These are phyloP conservation scores for Aspergillus quadrilineatus DNA, from an alignment of 2,329 filamentous ascomycete species.

Conservation along the genomic window DNA sequence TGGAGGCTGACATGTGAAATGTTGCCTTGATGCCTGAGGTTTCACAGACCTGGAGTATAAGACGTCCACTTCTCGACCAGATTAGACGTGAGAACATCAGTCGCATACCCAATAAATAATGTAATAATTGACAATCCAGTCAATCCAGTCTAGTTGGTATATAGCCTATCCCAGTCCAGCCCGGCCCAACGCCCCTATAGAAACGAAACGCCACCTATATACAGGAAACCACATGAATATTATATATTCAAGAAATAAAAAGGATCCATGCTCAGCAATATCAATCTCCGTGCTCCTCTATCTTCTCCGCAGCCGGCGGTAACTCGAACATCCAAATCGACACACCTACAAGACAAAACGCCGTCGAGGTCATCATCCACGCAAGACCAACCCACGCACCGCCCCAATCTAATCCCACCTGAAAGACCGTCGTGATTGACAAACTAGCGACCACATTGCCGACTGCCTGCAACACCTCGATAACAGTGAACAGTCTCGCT, in stretches of 20 bases:
- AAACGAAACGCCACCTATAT: not conserved
- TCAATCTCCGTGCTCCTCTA: conserved; percentile 3
- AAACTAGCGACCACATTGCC: conserved; percentile 50
- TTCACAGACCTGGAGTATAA: not conserved
- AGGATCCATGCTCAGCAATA: not conserved
- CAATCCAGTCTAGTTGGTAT: no score
- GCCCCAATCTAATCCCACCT: conserved; percentile 48
- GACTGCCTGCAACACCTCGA: conserved; percentile 50
- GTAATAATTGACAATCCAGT: no score
- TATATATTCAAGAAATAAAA: not conserved
- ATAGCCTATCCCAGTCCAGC: no score
- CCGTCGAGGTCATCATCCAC: conserved; percentile 42
- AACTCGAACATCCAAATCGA: conserved; percentile 31
- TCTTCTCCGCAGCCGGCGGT: conserved; percentile 17
- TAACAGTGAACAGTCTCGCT: conserved; percentile 50
- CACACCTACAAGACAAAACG: conserved; percentile 34
- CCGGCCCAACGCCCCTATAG: no score
- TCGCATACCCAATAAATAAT: no score
- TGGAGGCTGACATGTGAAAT: conserved; percentile 11
- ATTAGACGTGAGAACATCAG: no score
- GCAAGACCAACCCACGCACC: conserved; percentile 51
- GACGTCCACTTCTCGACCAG: no score
- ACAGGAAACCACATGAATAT: not conserved
- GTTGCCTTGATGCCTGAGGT: conserved; percentile 12
- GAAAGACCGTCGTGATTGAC: conserved; percentile 47